Evolutionary conservation across 2,329 filamentous ascomycete species (phyloP).

Genomic region (Claviceps arundinis): DNA sequence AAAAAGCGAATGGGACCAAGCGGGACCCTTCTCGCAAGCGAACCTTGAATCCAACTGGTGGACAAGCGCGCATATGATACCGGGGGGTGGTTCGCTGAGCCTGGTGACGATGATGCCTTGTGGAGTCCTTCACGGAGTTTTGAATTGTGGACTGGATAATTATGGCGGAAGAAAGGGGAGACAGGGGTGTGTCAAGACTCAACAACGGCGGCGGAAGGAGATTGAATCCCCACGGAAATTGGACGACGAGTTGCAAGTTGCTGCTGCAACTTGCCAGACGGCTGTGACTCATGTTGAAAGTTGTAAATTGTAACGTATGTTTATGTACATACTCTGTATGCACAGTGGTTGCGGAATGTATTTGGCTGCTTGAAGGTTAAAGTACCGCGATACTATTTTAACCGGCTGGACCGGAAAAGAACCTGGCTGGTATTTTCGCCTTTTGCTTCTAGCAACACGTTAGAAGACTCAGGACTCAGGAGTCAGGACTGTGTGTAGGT

Average conservation of each 20-base stretch:
- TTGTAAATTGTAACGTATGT: neutral
- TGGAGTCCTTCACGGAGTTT: neutral
- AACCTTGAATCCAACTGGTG: neutral
- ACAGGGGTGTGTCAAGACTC: neutral
- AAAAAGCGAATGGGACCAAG: neutral
- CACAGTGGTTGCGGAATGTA: no score
- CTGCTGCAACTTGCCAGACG: neutral
- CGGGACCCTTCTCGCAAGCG: neutral
- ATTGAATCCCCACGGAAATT: neutral
- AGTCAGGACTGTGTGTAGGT: no score
- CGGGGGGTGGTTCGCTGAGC: neutral
- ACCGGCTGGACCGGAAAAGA: no score
- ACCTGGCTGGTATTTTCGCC: no score
- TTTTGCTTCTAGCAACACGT: no score
- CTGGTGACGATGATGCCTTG: neutral
- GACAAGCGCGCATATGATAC: neutral
- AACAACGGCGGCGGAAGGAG: neutral
- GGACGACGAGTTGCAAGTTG: neutral
- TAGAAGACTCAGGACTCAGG: no score
- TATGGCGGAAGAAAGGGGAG: neutral
- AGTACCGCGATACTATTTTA: no score
- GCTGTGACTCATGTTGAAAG: neutral
- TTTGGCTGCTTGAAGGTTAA: no score
- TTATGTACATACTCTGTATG: neutral
- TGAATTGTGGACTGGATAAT: neutral